Conservation (phyloP, 306 rosid genomes). For the Amphicarpaea edgeworthii region DNA sequence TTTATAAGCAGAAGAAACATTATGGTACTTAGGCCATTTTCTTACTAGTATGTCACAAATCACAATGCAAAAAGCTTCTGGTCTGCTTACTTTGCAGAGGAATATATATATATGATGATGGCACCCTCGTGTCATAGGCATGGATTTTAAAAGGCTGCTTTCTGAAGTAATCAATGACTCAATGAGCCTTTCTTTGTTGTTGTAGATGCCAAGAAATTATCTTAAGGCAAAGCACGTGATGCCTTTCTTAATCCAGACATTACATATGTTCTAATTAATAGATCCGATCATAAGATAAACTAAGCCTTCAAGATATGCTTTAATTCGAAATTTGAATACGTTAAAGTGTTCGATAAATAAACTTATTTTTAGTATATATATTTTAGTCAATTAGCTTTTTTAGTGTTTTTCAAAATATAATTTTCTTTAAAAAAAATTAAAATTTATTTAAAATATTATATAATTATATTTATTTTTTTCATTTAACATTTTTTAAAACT, state of each 20-base stretch:
- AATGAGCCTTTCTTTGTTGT: slow-evolving; percentile 27
- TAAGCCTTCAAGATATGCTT: neutral
- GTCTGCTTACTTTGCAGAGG: slow-evolving; percentile 1
- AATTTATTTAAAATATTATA: too few relatives aligned
- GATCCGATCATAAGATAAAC: neutral
- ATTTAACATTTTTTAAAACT: too few relatives aligned
- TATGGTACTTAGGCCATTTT: neutral
- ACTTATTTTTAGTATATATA: too few relatives aligned
- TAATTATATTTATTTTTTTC: too few relatives aligned
- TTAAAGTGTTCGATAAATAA: too few relatives aligned
- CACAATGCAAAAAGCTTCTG: neutral
- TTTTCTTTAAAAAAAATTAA: too few relatives aligned
- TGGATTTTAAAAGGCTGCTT: neutral
- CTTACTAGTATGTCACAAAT: neutral
- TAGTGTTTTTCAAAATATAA: too few relatives aligned
- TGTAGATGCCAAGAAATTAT: slow-evolving; percentile 37
- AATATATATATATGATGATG: slow-evolving; percentile 36
- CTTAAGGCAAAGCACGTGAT: slow-evolving; percentile 41
- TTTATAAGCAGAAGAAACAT: too few relatives aligned
- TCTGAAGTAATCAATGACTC: slow-evolving; percentile 29
- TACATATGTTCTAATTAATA: neutral
- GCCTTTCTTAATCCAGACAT: slow-evolving; percentile 5
- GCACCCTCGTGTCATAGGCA: slow-evolving; percentile 41
- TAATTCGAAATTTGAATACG: neutral
- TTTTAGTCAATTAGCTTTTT: too few relatives aligned